A percentile compares a stretch with the other conserved stretches of the same genome.
phyloP scores from a whole-genome alignment of 768 basidiomycete genomes.

The Hericium coralloides region DNA sequence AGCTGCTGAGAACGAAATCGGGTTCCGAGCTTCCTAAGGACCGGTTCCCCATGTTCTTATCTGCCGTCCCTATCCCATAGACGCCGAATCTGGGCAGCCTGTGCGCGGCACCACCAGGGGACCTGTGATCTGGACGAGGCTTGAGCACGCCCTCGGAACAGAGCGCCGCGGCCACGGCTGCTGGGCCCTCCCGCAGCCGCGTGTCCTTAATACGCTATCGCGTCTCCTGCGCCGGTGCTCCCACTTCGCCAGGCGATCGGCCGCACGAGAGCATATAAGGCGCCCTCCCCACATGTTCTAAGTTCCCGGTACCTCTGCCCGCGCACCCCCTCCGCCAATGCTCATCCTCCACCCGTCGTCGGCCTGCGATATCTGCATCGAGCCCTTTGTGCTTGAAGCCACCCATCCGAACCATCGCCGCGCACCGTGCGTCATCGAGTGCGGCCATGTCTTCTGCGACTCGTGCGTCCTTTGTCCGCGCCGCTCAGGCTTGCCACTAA shows the following conservation, averaged over 20 bases:
- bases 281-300: conserved; percentile 8
- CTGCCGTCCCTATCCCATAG: background rate
- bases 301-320: conserved; percentile 8
- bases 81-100: background rate
- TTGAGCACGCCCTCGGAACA: conserved; percentile 2
- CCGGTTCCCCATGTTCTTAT: conserved; percentile 1
- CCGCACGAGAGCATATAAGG: conserved; percentile 10
- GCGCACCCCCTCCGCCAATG: conserved; percentile 11
- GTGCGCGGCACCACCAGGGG: background rate
- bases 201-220: conserved; percentile 9
- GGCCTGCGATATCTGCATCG: conserved; percentile 21
- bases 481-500: background rate
- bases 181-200: conserved; percentile 9
- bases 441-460: conserved; percentile 18
- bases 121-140: conserved; percentile 2
- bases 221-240: conserved; percentile 2
- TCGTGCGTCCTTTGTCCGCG: conserved; percentile 9
- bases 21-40: conserved; percentile 3
- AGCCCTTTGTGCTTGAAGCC: conserved; percentile 14
- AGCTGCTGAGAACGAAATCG: conserved; percentile 9
- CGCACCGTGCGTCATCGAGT: conserved; percentile 18
- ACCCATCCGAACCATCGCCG: conserved; percentile 2
- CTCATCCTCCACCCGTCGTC: conserved; percentile 17
- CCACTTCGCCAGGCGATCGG: conserved; percentile 13
- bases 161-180: conserved; percentile 4